Conservation (phyloP, 441 rosid species). For the Gossypium armourianum region DNA sequence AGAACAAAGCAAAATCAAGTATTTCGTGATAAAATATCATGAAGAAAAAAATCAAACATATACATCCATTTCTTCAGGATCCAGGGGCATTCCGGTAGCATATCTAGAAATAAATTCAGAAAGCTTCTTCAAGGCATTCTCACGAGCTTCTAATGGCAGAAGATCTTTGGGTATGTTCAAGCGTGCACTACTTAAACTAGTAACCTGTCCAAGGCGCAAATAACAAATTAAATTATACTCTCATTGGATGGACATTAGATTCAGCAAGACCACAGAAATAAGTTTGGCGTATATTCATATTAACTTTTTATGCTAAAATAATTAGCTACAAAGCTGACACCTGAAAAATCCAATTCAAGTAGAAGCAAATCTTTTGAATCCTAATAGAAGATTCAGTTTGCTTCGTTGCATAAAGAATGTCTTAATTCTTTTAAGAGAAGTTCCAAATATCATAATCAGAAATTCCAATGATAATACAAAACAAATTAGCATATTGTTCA, state of each 20-base stretch:
- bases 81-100: conserved; percentile 65
- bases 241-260: not conserved
- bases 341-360: conserved; percentile 5
- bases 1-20: not conserved
- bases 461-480: not conserved
- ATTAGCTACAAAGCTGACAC: not conserved
- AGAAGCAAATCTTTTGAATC: not conserved
- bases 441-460: not conserved
- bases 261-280: not conserved
- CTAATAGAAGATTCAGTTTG: not conserved
- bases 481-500: not conserved
- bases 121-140: conserved; percentile 74
- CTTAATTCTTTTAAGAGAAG: not conserved
- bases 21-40: conserved; percentile 5
- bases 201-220: conserved; percentile 44
- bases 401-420: not conserved
- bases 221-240: conserved; percentile 13
- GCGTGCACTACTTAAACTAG: conserved; percentile 66
- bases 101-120: conserved; percentile 71
- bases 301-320: not conserved
- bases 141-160: conserved; percentile 74
- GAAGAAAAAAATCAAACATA: not conserved
- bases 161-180: conserved; percentile 72
- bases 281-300: not conserved
- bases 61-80: conserved; percentile 78